Base-by-base conservation (phyloP, 169 alveolate genomes). In the Cystoisospora suis region DNA sequence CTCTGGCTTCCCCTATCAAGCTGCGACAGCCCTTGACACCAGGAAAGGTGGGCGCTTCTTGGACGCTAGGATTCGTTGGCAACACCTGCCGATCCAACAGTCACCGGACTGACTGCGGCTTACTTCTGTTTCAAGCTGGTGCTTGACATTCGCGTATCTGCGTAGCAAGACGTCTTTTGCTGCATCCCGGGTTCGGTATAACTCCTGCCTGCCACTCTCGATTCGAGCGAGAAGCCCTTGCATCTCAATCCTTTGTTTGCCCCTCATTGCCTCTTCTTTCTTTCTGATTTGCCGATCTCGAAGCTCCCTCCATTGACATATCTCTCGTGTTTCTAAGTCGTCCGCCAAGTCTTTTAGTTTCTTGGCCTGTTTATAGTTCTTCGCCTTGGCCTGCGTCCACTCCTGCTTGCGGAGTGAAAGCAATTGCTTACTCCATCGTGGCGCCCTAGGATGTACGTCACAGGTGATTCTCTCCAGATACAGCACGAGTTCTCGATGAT, bases 191-290 rank as follows among this genome's bases (percentile, higher is more conserved):
- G 79, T 65, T 38, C 79, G 79, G 15, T 34, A 29, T 38, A 65
- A 44, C 29, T 65, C 79, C 42, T 29, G 79, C 36, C 79, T 20
- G 7, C 79, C 79, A 44, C 79, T 65, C 36, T 65, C 79, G 42
- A 65, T 65, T 20, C 79, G 79, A 4, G 79, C 79, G 45, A 65
- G 79, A 23, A 65, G 79, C 4, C 79, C 79, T 44, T 65, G 79
- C 79, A 65, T 65, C 42, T 65, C 79, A 29, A 65, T 0, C 4
- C 17, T 65, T 29, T 65, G 79, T 23, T 65, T 65, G 15, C 36
- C 23, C 29, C 42, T 65, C 79, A 40, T 34, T 23, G 29, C 79
- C 29, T 65, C 79, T 44, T 65, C 79, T 29, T 65, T 65, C 79
- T 29, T 65, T 65, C 36, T 20, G 42, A 65, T 65, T 44, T 65